phyloP scores from a whole-genome alignment of 2,329 filamentous ascomycete species.

The Myotisia sp. region DNA sequence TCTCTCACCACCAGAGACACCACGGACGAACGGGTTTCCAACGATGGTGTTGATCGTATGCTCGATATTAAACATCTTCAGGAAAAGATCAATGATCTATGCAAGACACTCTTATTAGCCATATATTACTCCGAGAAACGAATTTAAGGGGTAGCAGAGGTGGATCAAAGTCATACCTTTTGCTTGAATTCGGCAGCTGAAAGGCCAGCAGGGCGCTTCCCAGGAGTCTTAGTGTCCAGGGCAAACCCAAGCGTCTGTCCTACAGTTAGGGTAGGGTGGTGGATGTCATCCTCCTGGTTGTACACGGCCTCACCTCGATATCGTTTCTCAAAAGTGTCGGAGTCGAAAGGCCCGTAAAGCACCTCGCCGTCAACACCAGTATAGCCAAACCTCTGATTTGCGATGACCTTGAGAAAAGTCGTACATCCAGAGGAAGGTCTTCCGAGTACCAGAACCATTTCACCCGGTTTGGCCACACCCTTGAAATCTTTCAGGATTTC shows the following conservation, averaged over 20 bases:
- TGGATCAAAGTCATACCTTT: conserved; percentile 22
- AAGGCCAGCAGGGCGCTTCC: conserved; percentile 58
- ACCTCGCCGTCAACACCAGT: conserved; percentile 57
- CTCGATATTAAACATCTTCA: conserved; percentile 90
- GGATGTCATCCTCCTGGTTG: conserved; percentile 74
- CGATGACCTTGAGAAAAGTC: conserved; percentile 70
- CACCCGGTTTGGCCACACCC: conserved; percentile 58
- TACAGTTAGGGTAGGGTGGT: conserved; percentile 73
- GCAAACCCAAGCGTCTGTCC: conserved; percentile 78
- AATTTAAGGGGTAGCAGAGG: neutral
- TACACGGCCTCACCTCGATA: conserved; percentile 76
- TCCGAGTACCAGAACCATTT: conserved; percentile 77
- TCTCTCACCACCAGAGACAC: conserved; percentile 64
- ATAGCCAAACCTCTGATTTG: conserved; percentile 67
- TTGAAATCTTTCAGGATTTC: conserved; percentile 54
- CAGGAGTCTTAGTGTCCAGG: conserved; percentile 72
- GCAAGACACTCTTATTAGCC: neutral
- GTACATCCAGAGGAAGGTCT: conserved; percentile 61
- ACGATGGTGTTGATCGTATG: conserved; percentile 76
- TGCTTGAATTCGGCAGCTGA: conserved; percentile 62
- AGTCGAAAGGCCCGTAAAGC: conserved; percentile 58
- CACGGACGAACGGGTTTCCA: conserved; percentile 66
- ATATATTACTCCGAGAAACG: neutral
- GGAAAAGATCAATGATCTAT: conserved; percentile 55
- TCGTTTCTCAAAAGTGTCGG: conserved; percentile 52